Evolutionary conservation across 192 early-diverging fungal species (phyloP).

Genomic region (Linnemannia hyalina): DNA sequence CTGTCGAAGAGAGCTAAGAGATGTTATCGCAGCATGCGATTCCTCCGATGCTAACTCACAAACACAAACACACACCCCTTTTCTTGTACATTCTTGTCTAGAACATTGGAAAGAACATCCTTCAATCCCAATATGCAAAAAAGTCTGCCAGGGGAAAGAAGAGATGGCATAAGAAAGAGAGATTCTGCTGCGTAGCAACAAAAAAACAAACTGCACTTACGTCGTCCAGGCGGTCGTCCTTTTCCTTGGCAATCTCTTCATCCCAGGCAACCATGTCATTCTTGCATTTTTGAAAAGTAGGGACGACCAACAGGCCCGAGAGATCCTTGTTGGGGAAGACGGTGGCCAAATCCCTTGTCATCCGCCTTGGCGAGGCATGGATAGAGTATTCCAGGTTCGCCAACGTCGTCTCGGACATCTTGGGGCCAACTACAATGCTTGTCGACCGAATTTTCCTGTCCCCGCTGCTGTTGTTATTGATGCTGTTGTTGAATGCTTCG

Average conservation of each 20-base stretch:
- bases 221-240: constrained; percentile 82
- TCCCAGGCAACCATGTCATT: constrained; percentile 85
- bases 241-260: constrained; percentile 78
- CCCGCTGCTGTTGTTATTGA: background rate
- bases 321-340: constrained; percentile 75
- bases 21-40: constrained; percentile 4
- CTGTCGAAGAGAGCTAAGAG: background rate
- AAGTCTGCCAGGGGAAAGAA: background rate
- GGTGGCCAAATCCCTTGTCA: constrained; percentile 75
- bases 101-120: no score
- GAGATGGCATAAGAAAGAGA: background rate
- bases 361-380: constrained; percentile 62
- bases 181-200: constrained; percentile 4
- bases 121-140: background rate
- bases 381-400: constrained; percentile 65
- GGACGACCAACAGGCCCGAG: constrained; percentile 77
- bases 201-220: constrained; percentile 59
- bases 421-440: constrained; percentile 20
- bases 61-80: no score
- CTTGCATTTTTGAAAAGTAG: constrained; percentile 82
- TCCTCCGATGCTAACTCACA: background rate
- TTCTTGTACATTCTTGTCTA: no score
- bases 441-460: constrained; percentile 3
- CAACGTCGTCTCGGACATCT: constrained; percentile 30
- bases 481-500: background rate